These are phyloP conservation scores for Silybum marianum DNA, from an alignment of 129 eudicot genomes.

Conservation along the genomic window DNA sequence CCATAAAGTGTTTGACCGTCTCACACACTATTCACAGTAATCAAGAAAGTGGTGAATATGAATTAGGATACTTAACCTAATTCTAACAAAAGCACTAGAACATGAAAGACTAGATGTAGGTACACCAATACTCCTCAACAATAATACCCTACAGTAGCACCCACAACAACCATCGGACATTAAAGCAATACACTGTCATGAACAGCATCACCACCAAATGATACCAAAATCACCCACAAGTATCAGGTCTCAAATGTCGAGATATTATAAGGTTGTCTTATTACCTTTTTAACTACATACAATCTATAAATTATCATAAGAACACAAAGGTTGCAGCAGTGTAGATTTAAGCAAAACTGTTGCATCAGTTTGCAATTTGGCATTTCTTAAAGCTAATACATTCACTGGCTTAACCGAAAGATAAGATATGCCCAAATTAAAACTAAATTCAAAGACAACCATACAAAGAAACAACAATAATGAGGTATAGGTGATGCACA, in stretches of 20 bases:
- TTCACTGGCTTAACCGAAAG: constrained; percentile 8
- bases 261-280: neutral
- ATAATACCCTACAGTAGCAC: neutral
- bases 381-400: constrained; percentile 16
- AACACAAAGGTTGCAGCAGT: neutral
- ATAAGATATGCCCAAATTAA: constrained; percentile 10
- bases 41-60: neutral
- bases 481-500: neutral
- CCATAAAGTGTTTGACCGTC: neutral
- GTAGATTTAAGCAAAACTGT: neutral
- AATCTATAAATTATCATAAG: constrained; percentile 5
- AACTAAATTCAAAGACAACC: neutral
- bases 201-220: neutral
- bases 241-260: neutral
- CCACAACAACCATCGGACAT: neutral
- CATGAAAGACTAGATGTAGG: neutral
- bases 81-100: neutral
- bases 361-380: constrained; percentile 16
- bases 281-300: neutral
- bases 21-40: neutral
- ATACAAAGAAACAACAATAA: constrained; percentile 1
- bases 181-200: neutral
- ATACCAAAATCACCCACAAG: neutral
- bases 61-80: neutral
- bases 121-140: constrained; percentile 4